Conservation (phyloP, 495 filamentous ascomycete genomes). For the Letharia lupina region DNA sequence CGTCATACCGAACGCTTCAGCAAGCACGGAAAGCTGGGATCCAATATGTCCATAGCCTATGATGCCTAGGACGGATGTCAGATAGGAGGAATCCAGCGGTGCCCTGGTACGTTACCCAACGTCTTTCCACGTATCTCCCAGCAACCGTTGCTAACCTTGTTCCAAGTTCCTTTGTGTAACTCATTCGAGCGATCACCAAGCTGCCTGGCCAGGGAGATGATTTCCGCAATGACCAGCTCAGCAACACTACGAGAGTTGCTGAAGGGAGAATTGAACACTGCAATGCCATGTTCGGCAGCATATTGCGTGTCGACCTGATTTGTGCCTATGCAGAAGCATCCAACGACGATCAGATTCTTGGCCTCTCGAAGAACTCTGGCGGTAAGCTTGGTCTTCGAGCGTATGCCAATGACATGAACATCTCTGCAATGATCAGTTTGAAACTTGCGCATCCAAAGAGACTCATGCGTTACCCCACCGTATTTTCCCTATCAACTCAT, state of each 20-base stretch:
- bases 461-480: conserved; percentile 47
- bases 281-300: conserved; percentile 85
- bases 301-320: conserved; percentile 95
- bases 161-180: conserved; percentile 93
- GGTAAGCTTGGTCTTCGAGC: conserved; percentile 93
- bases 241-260: conserved; percentile 96
- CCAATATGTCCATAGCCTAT: conserved; percentile 98
- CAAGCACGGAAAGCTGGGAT: conserved; percentile 89
- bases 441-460: conserved; percentile 13
- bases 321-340: conserved; percentile 98
- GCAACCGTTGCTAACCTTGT: conserved; percentile 92
- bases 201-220: conserved; percentile 85
- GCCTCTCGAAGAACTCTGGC: conserved; percentile 78
- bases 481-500: conserved; percentile 94
- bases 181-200: conserved; percentile 89
- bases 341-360: conserved; percentile 88
- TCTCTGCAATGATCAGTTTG: conserved; percentile 47
- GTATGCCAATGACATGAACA: conserved; percentile 95
- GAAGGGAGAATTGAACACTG: conserved; percentile 98
- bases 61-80: conserved; percentile 49
- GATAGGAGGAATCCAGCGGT: conserved; percentile 5
- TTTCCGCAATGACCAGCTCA: conserved; percentile 88
- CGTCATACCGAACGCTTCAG: conserved; percentile 94
- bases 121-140: conserved; percentile 99
- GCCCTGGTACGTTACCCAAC: conserved; percentile 49